phyloP scores from a whole-genome alignment of 176 grass and related monocot genomes.

The Oryza punctata region DNA sequence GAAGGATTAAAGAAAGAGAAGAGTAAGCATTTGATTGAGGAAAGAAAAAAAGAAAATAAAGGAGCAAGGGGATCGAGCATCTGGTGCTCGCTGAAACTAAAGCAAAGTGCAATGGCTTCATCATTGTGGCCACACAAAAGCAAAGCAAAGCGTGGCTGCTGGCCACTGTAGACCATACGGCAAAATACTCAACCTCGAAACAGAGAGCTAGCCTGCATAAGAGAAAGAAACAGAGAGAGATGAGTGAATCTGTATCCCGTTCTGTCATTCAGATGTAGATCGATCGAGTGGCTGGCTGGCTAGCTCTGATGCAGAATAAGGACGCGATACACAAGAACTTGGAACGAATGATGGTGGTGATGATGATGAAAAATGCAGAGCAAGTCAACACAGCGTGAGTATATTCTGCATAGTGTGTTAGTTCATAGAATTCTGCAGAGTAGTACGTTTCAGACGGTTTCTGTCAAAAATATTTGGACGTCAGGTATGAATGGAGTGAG shows the following conservation, averaged over 20 bases:
- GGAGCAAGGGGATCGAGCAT: slow-evolving; percentile 19
- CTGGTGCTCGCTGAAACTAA: background rate
- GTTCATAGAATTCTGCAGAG: slow-evolving; percentile 9
- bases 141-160: slow-evolving; percentile 46
- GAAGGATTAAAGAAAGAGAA: background rate
- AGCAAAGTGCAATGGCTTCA: slow-evolving; percentile 43
- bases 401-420: background rate
- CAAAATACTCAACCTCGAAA: background rate
- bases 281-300: slow-evolving; percentile 18
- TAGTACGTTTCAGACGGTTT: background rate
- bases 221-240: background rate
- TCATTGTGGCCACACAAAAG: slow-evolving; percentile 63
- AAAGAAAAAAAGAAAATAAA: background rate
- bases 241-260: background rate
- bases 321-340: slow-evolving; percentile 12
- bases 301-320: background rate
- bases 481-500: slow-evolving; percentile 7
- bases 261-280: background rate
- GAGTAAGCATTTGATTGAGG: slow-evolving; percentile 5
- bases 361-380: background rate
- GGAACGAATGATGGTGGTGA: slow-evolving; percentile 17
- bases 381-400: slow-evolving; percentile 22
- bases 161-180: slow-evolving; percentile 16
- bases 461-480: background rate
- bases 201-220: slow-evolving; percentile 8